A percentile compares a stretch with the other conserved stretches of the same genome.
Conservation (phyloP, 345 rosid genomes). For the Mercurialis annua region DNA sequence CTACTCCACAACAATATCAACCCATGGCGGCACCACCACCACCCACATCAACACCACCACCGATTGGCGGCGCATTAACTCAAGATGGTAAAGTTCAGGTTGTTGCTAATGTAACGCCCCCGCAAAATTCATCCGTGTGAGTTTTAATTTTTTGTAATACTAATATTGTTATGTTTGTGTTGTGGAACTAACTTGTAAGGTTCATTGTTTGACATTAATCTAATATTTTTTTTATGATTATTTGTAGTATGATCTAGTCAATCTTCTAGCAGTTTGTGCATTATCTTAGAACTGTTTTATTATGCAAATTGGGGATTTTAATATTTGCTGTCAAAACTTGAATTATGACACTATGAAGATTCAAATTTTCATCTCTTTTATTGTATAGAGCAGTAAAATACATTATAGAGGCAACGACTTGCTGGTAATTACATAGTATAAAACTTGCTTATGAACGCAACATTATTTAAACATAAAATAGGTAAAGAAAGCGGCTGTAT, state of each 20-base stretch:
- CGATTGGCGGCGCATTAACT: conserved; percentile 26
- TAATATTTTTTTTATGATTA: not conserved
- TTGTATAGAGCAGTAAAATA: no score
- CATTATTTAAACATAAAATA: not conserved
- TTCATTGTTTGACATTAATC: not conserved
- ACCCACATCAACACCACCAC: not conserved
- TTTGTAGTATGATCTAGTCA: not conserved
- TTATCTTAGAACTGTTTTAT: no score
- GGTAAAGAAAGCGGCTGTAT: not conserved
- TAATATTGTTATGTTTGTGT: not conserved
- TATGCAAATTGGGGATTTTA: no score
- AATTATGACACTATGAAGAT: not conserved
- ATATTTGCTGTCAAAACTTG: not conserved
- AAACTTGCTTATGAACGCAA: not conserved
- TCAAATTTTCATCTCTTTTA: not conserved
- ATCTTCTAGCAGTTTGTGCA: not conserved
- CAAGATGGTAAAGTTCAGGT: conserved; percentile 49
- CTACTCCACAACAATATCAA: conserved; percentile 29
- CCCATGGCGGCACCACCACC: conserved; percentile 13
- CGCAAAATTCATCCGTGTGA: conserved; percentile 24
- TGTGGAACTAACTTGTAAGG: conserved; percentile 1
- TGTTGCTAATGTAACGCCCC: conserved; percentile 21
- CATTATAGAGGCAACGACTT: not conserved
- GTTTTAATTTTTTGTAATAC: not conserved
- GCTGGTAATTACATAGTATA: not conserved